Percentiles rank a stretch among this genome's conserved stretches.
phyloP scores from a whole-genome alignment of 805 yeast genomes.

The Starmera dryadoides region DNA sequence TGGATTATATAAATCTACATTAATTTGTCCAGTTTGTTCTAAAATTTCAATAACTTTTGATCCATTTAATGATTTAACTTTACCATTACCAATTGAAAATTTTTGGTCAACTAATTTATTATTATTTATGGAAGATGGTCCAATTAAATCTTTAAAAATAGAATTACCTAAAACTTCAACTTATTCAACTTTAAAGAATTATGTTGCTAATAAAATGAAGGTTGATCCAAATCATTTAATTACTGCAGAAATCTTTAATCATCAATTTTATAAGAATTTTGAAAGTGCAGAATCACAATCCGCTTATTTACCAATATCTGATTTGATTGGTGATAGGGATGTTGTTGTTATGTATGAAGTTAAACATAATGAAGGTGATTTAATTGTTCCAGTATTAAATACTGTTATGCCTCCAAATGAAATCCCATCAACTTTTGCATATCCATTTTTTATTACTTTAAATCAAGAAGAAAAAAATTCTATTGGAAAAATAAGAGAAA shows the following conservation, averaged over 20 bases:
- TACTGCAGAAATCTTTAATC: constrained; percentile 58
- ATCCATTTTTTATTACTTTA: constrained; percentile 68
- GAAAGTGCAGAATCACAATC: constrained; percentile 49
- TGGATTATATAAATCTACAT: constrained; percentile 84
- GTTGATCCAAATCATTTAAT: constrained; percentile 31
- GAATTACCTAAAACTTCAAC: constrained; percentile 64
- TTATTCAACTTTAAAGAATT: constrained; percentile 52
- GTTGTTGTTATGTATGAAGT: constrained; percentile 58
- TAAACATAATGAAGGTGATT: constrained; percentile 33
- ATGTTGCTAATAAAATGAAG: constrained; percentile 44
- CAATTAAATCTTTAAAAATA: constrained; percentile 51
- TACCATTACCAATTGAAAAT: constrained; percentile 76
- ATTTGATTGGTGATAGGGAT: constrained; percentile 57
- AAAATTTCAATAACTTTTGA: constrained; percentile 85
- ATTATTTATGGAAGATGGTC: constrained; percentile 51
- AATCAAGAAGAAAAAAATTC: constrained; percentile 44
- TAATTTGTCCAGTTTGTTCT: constrained; percentile 79
- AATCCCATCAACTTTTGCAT: constrained; percentile 51
- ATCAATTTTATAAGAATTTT: constrained; percentile 62
- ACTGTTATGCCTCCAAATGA: constrained; percentile 31
- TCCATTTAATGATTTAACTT: constrained; percentile 84
- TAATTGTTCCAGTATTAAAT: constrained; percentile 57
- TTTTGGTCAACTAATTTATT: constrained; percentile 64
- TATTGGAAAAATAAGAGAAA: constrained; percentile 49
- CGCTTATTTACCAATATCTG: constrained; percentile 55